These are phyloP conservation scores for Arabidopsis thaliana DNA, from an alignment of 345 rosid species.

Conservation along the genomic window TAIR10.1 NC_003070.9:5832001-5832500, in stretches of 20 bases:
- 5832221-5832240: slow-evolving; percentile 18
- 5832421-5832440: slow-evolving; percentile 59
- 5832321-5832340: slow-evolving; percentile 45
- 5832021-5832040: too few species aligned
- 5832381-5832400: slow-evolving; percentile 50
- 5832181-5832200: slow-evolving; percentile 27
- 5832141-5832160: slow-evolving; percentile 37
- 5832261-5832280: neutral
- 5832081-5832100: neutral
- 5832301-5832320: slow-evolving; percentile 58
- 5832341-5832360: slow-evolving; percentile 58
- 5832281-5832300: slow-evolving; percentile 41
- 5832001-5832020: too few species aligned
- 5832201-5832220: slow-evolving; percentile 7
- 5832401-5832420: slow-evolving; percentile 54
- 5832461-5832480: slow-evolving; percentile 55
- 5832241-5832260: slow-evolving; percentile 9
- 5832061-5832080: too few species aligned
- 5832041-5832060: too few species aligned
- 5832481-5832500: slow-evolving; percentile 53
- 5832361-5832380: slow-evolving; percentile 57
- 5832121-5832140: slow-evolving; percentile 2
- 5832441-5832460: slow-evolving; percentile 59
- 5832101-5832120: slow-evolving; percentile 6
- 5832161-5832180: slow-evolving; percentile 20